Conservation (phyloP, 768 basidiomycete genomes). For the Rhizopogon vinicolor region DNA sequence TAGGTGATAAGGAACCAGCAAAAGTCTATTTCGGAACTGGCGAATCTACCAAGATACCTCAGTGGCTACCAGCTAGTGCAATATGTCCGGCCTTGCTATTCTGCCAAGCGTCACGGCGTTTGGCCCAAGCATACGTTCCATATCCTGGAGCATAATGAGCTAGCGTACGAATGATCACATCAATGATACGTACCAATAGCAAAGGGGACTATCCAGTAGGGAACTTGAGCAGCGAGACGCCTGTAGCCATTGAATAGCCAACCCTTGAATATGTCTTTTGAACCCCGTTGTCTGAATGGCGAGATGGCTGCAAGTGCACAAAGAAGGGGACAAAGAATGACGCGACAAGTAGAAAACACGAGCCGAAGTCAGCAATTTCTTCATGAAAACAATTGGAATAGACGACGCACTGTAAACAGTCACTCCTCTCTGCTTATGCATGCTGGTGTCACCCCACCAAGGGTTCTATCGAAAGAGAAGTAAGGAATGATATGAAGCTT, state of each 20-base stretch:
- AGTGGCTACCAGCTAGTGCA: slow-evolving; percentile 31
- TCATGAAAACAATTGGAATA: neutral
- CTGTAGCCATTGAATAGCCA: slow-evolving; percentile 88
- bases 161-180: neutral
- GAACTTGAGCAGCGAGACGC: slow-evolving; percentile 64
- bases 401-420: slow-evolving; percentile 70
- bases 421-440: slow-evolving; percentile 72
- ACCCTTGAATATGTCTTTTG: slow-evolving; percentile 61
- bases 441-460: slow-evolving; percentile 87
- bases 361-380: neutral
- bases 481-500: neutral
- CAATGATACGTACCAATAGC: slow-evolving; percentile 57
- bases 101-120: slow-evolving; percentile 56
- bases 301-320: slow-evolving; percentile 55
- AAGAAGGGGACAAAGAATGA: neutral
- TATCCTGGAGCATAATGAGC: slow-evolving; percentile 51
- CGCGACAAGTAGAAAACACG: neutral
- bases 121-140: slow-evolving; percentile 76
- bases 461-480: slow-evolving; percentile 46
- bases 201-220: slow-evolving; percentile 80
- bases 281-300: slow-evolving; percentile 74
- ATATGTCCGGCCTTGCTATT: slow-evolving; percentile 83
- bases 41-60: neutral
- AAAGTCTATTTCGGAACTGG: neutral
- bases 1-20: neutral